phyloP scores from a whole-genome alignment of 106 monocot genomes.

The Dendrobium catenatum region DNA sequence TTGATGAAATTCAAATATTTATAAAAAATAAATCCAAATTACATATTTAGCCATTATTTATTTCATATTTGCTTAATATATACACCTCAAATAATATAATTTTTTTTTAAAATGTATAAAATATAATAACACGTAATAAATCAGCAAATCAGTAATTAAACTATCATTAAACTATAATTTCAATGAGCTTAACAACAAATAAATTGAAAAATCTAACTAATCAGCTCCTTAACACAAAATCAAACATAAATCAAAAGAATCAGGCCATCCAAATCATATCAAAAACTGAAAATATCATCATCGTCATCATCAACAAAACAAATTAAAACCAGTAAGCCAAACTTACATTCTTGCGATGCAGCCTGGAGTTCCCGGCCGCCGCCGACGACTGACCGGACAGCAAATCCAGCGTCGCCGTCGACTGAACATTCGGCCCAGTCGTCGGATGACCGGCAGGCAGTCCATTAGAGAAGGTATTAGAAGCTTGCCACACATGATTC shows the following conservation, averaged over 20 bases:
- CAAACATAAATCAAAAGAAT: not conserved
- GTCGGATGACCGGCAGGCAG: slow-evolving; percentile 1
- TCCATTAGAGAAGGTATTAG: not conserved
- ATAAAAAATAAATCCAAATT: too few relatives aligned
- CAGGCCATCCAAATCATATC: not conserved
- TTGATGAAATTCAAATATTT: too few relatives aligned
- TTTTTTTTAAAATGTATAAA: too few relatives aligned
- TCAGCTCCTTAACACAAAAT: too few relatives aligned
- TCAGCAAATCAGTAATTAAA: too few relatives aligned
- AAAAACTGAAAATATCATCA: not conserved
- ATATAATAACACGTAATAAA: too few relatives aligned
- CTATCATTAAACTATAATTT: too few relatives aligned
- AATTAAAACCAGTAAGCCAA: not conserved
- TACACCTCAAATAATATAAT: not conserved
- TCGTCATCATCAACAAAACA: not conserved
- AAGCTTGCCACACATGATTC: slow-evolving; percentile 43
- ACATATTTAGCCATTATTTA: too few relatives aligned
- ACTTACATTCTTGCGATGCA: slow-evolving; percentile 59
- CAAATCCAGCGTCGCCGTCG: slow-evolving; percentile 25
- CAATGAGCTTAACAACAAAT: too few relatives aligned
- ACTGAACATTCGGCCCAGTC: slow-evolving; percentile 1
- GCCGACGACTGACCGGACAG: slow-evolving; percentile 19
- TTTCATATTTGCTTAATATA: too few relatives aligned
- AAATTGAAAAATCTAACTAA: too few relatives aligned
- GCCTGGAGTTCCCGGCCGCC: slow-evolving; percentile 21